Evolutionary conservation across 1,139 yeast genomes (phyloP).

Genomic region (Saccharomycopsis phalli): DNA sequence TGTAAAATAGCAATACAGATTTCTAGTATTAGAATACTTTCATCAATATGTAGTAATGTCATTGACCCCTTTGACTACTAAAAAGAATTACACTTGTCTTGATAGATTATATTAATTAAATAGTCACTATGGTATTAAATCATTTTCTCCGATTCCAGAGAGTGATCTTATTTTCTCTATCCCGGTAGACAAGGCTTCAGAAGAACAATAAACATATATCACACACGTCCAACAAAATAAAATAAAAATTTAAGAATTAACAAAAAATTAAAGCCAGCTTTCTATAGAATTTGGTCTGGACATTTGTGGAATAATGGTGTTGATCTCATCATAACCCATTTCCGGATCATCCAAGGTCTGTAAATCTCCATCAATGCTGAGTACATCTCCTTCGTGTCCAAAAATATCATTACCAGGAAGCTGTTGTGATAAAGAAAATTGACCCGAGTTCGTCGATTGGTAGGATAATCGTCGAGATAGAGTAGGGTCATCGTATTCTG

Average conservation of each 20-base stretch:
- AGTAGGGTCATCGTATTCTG: slow-evolving; percentile 10
- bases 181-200: too few species aligned
- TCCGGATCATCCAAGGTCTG: slow-evolving; percentile 3
- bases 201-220: neutral
- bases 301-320: slow-evolving; percentile 18
- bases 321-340: slow-evolving; percentile 5
- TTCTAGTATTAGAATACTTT: too few species aligned
- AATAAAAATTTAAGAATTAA: neutral
- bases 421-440: neutral
- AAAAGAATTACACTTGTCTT: too few species aligned
- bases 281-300: slow-evolving; percentile 8
- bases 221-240: neutral
- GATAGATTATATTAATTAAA: too few species aligned
- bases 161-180: too few species aligned
- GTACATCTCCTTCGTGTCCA: neutral
- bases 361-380: slow-evolving; percentile 3
- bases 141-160: too few species aligned
- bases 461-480: slow-evolving; percentile 14
- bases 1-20: slow-evolving; percentile 24
- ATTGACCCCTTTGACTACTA: too few species aligned
- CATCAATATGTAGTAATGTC: too few species aligned
- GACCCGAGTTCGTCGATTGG: slow-evolving; percentile 11
- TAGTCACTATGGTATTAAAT: too few species aligned
- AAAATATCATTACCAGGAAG: neutral
- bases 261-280: slow-evolving; percentile 10